These are phyloP conservation scores for Lichtheimia ramosa DNA, from an alignment of 371 early-diverging fungal genomes.

Conservation along the genomic window DNA sequence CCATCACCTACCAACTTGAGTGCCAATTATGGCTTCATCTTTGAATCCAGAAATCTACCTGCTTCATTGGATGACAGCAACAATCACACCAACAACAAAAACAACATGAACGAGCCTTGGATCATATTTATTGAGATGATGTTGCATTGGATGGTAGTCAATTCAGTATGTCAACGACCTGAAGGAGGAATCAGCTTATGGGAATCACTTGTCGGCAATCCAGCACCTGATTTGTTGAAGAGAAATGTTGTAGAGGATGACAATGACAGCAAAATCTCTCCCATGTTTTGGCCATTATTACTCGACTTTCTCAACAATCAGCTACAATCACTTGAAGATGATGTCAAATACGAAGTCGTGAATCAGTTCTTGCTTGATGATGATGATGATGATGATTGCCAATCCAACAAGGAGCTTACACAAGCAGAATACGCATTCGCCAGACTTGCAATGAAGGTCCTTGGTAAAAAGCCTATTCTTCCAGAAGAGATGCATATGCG, in stretches of 20 bases:
- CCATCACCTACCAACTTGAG: constrained; percentile 6
- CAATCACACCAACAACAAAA: background rate
- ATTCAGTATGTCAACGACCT: constrained; percentile 24
- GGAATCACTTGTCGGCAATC: constrained; percentile 27
- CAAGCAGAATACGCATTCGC: constrained; percentile 18
- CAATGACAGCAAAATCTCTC: constrained; percentile 9
- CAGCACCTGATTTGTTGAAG: background rate
- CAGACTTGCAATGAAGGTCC: constrained; percentile 9
- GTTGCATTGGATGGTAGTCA: constrained; percentile 49
- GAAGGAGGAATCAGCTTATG: constrained; percentile 20
- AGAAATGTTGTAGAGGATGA: background rate
- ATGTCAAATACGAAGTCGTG: constrained; percentile 32
- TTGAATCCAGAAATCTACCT: constrained; percentile 9
- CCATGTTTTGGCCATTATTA: constrained; percentile 37
- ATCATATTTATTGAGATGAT: constrained; percentile 41
- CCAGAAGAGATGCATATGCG: constrained; percentile 45
- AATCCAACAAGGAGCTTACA: background rate
- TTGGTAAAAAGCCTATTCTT: constrained; percentile 31
- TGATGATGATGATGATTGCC: constrained; percentile 11
- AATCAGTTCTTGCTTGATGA: constrained; percentile 35
- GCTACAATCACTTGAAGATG: constrained; percentile 25
- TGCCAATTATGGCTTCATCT: constrained; percentile 21
- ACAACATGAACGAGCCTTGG: constrained; percentile 18
- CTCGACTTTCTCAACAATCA: constrained; percentile 32
- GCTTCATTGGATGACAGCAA: background rate